Base-by-base conservation (phyloP, 495 filamentous ascomycete genomes). In the Amorphotheca resinae region DNA sequence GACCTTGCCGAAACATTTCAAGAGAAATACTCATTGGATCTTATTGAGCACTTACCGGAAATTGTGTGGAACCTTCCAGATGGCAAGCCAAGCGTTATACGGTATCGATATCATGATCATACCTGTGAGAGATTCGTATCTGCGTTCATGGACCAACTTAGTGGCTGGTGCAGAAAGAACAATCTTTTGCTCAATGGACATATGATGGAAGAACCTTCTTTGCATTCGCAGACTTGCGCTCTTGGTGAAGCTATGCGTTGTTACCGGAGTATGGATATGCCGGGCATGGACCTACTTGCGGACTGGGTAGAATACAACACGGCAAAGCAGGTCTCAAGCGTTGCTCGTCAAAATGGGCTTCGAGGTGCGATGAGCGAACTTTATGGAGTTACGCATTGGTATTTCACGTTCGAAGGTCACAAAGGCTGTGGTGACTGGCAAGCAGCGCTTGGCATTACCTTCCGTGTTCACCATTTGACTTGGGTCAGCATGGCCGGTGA, bases 391-490 rank as follows among this genome's bases (percentile, higher is more conserved):
- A 57, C 54, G 4, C 41, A 52, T 26, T 57, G 54, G 54, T 32
- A 26, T 21, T 57, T 57, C 38, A 51, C 51, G 20, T 57, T 57
- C 22, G 48, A 54, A 26, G 54, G 52, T n/a, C 54, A 57, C 41
- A 57, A 57, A 51, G 51, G 51, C 9, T 50, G 51, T 33, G 52
- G 54, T 22, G 54, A 57, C 36, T 57, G 54, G 54, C 54, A 57
- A 33, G 54, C 54, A 4, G 54, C 51, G 0, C 37, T 57, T 11
- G 54, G 54, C 9, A 54, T 57, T 25, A 57, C 51, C 17, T 52
- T 52, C 15, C 34, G 54, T 25, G 51, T 54, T 14, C 54, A 46
- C 15, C 54, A 57, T 43, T 43, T 54, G 2, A 34, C 54, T 21
- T 57, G 54, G 54, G 34, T 57, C 11, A 53, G 41, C 36, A 57